Evolutionary conservation across 345 rosid genomes (phyloP), one percentile per base, ranked within the genome.

Genomic region (Eucalyptus albens): DNA sequence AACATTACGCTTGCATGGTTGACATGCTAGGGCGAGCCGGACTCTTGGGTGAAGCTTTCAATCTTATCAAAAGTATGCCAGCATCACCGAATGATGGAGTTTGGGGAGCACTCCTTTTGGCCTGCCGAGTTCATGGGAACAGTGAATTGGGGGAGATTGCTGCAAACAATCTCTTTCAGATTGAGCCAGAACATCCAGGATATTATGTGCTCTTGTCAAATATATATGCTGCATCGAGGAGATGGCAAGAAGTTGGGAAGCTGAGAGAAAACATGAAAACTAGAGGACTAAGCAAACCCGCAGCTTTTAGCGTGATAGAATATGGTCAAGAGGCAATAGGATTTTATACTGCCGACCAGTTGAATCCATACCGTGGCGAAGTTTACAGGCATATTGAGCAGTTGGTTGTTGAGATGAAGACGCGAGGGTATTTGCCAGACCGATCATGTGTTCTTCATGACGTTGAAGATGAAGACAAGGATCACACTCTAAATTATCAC

Each of bases 1-100:
- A 94, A 92, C 98, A 96, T 93, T 94, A 95, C 89, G 95, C 98
- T 16, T 96, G 96, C 91, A 88, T 95, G 96, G 96, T 96, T 62
- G 98, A 96, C 92, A 93, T 96, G 91, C 93, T 95, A 85, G 97
- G 97, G 69, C 94, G 97, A 91, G 95, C 97, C 85, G 98, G 97
- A 90, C 91, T 91, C 45, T 93, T 96, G 90, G 90, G 95, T 90
- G 91, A 89, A 87, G 98, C 97, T 88, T 89, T 94, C 89, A 85
- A 90, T 53, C 95, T 96, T 86, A 94, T 94, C 27, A 92, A 93
- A 90, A 88, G 92, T 90, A 92, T 96, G 94, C 92, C 96, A 7
- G 92, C 87, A 86, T 92, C 92, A 77, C 96, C 97, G 10, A 94
- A 92, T 87, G 94, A 96, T 88, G 93, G 94, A 80, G 95, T 95